Base-by-base conservation (phyloP, 306 rosid genomes). In the Pyrus betulifolia region DNA sequence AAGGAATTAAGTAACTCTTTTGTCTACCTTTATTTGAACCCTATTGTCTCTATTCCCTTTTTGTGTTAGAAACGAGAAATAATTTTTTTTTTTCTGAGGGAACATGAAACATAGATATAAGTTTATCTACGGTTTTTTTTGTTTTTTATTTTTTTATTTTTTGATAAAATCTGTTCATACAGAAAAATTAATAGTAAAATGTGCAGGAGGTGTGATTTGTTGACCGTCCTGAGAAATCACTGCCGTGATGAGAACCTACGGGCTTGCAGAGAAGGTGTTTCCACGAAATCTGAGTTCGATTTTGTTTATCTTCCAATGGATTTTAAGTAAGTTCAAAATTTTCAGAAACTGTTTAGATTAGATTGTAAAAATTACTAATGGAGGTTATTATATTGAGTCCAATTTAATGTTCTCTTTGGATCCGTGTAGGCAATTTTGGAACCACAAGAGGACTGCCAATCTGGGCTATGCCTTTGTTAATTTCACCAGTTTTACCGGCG, bases 281-380 rank as follows among this genome's bases (percentile, higher is more conserved):
- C 52, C 35, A 27, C 4, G 7, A 4, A 4, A 38, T 38, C 84
- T 0, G 80, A 81, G 79, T 63, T 75, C 61, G 72, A 75, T 54
- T 75, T 81, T 15, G 60, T 81, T 8, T 81, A 81, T 59, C 25
- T 81, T 14, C 84, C 84, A 0, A 71, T 81, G 84, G 84, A 81
- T 35, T 81, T 75, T 70, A 28, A 63, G 84, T 80, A n/a, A 40
- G 71, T 9, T 42, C 23, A 11, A n/a, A 3, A 25, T 67, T 38
- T 67, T 67, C 62, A n/a, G 27, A 38, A 27, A n/a, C 46, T n/a
- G 9, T 38, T 67, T 67, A 21, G 3, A 57, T 11, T 57, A 0
- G 12, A 9, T 19, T 57, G 5, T 23, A 52, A 18, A 52, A 65
- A 8, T 15, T 65, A 27, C 13, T 65, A 2, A 52, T 52, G 18